Base-by-base conservation (phyloP, 1,139 yeast species). In the Yamadazyma triangularis region DNA sequence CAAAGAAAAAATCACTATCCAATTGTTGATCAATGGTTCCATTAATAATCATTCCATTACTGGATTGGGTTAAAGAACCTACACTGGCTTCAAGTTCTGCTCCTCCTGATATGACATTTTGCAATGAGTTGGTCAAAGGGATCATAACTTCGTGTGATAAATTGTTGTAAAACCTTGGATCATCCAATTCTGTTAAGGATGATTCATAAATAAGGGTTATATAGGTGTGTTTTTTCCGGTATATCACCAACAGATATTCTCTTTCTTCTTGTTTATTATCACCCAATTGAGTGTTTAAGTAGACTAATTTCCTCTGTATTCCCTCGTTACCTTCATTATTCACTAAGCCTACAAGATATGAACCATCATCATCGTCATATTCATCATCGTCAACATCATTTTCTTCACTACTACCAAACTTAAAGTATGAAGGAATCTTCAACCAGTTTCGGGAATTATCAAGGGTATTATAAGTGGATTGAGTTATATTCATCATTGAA, bases 1-100 rank as follows among this genome's bases (percentile, higher is more conserved):
- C 51, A 39, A 56, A 65, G 41, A 65, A 66, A 39, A 68, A 68
- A 24, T 62, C 67, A 26, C 49, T 47, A 33, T 62, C 68, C 4
- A 57, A 32, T 4, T 50, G 58, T 18, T 35, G 38, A 16, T 33
- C 32, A 10, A 25, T 22, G 7, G 30, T 29, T 7, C 29, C 25
- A 20, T 18, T 20, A 6, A 18, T 23, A n/a, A n/a, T n/a, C n/a
- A n/a, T n/a, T n/a, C n/a, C n/a, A n/a, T n/a, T n/a, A n/a, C n/a
- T n/a, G n/a, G n/a, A n/a, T 27, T 39, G 45, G 0, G 53, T 50
- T n/a, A 64, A 41, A 1, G 70, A 62, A 6, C 53, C 51, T 4
- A 58, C 38, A 39, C 70, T 63, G 12, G 49, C 47, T n/a, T 50
- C 49, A n/a, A 44, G 24, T 11, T 49, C 30, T 22, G 49, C 47